phyloP scores from a whole-genome alignment of 164 flowering plant species.

The Macadamia tetraphylla region DNA sequence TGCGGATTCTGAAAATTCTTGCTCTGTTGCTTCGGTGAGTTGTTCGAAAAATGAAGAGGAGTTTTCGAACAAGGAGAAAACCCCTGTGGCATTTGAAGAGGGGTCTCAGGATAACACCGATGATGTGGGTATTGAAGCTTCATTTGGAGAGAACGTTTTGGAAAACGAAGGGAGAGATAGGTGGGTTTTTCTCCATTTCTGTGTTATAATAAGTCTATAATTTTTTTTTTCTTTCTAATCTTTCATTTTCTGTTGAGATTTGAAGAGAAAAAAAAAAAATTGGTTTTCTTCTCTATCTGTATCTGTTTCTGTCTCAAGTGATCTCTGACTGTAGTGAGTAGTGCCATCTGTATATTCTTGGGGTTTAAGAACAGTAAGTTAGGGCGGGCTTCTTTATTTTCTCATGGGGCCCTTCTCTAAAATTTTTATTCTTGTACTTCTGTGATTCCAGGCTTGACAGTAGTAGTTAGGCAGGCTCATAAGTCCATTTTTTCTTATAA shows the following conservation, averaged over 20 bases:
- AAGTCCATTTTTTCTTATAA: too few species aligned
- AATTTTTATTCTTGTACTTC: too few species aligned
- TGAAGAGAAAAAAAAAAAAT: too few species aligned
- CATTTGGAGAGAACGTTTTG: conserved; percentile 58
- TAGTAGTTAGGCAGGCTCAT: too few species aligned
- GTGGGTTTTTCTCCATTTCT: conserved; percentile 28
- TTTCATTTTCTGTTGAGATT: too few species aligned
- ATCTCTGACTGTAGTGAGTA: not conserved
- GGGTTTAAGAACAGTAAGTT: too few species aligned
- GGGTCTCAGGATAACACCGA: conserved; percentile 6
- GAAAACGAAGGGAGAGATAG: conserved; percentile 59
- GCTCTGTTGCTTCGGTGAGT: conserved; percentile 15
- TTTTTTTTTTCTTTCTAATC: not conserved
- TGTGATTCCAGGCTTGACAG: too few species aligned
- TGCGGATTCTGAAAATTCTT: conserved; percentile 20
- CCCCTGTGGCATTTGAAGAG: conserved; percentile 4
- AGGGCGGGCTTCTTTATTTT: too few species aligned
- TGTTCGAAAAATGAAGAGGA: conserved; percentile 12
- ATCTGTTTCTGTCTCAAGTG: too few species aligned
- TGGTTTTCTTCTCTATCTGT: too few species aligned
- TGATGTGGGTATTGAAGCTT: conserved; percentile 39
- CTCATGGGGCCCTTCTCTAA: not conserved
- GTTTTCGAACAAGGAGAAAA: not conserved
- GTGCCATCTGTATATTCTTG: too few species aligned
- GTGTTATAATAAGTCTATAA: not conserved